Base-by-base conservation (phyloP, 352 stramenopile genomes). In the Phytophthora megakarya region DNA sequence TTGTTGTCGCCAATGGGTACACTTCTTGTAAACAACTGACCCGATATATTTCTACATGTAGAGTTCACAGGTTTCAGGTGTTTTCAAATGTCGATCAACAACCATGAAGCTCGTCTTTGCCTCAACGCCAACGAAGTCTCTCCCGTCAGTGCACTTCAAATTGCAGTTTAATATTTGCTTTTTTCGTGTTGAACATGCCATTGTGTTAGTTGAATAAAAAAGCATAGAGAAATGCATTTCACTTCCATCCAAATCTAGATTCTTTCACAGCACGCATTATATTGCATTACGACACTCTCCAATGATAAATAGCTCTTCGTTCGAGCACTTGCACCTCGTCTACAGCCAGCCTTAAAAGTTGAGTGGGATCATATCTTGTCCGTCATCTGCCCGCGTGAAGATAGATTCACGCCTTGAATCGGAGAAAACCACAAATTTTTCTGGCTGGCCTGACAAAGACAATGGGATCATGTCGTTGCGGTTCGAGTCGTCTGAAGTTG, bases 331-430 rank as follows among this genome's bases (percentile, higher is more conserved):
- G 52, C 33, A 60, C 33, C 50, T 35, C 52, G 53, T 65, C 61
- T 54, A 43, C 40, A 55, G 16, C 12, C 10, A 11, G n/a, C 13
- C 46, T 43, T 70, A 78, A 53, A 76, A 72, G 25, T 70, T 54
- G 28, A 78, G 70, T 35, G 70, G 70, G 22, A 78, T 78, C 70
- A 78, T 73, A 60, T 78, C 70, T 43, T 75, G 64, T 25, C 70
- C 66, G 25, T 78, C 65, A 53, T 70, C 62, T 10, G 58, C 50
- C 21, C 70, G 61, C 19, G 44, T 73, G 37, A 75, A 73, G 33
- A 78, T 78, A 6, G 70, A 78, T 61, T 75, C 57, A 23, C 70
- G 70, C 16, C 54, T 73, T 4, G 70, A 75, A 30, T 75, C 67
- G 5, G 61, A 75, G 25, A 78, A 78, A 15, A 78, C 50, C 18